Evolutionary conservation across 768 basidiomycete species (phyloP), one percentile per base, ranked within the genome.

Genomic region (Fomitopsis serialis): DNA sequence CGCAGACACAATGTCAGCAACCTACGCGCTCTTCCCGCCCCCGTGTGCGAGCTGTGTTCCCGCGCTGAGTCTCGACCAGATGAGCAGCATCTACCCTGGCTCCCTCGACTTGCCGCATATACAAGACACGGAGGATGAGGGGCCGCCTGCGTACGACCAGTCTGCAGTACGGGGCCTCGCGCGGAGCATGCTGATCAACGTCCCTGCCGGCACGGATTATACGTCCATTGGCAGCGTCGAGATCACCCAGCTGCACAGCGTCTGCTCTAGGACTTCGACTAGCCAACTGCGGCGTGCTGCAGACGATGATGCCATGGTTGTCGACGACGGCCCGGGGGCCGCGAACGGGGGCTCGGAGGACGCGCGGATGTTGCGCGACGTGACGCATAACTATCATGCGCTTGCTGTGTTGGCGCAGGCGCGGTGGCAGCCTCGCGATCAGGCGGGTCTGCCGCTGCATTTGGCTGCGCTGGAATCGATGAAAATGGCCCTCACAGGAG

Each of bases 381-480:
- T 92, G 61, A 79, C 85, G 17, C 74, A 68, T 42, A 91, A 82
- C 62, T 91, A 78, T 61, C 75, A 87, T 60, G 85, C 87, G 54
- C 77, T 93, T 17, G 73, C 82, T 2, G 75, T 89, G 25, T 78
- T 92, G 10, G 76, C 82, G 2, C 68, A 68, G 66, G 47, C 69
- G 69, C 65, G 78, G 45, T 81, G 77, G 77, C 73, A 72, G 55
- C 69, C 80, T 45, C 73, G 69, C 25, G 74, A 70, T 50, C 75
- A 80, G 60, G 74, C 80, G 10, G 70, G 73, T 36, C 66, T 92
- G 48, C 90, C 89, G 12, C 81, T 86, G 63, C 89, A 92, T 62
- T 73, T 92, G 34, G 84, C 81, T 27, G 87, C 87, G 15, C 74
- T 89, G 23, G 82, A 88, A 53, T 74, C 74, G 19, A 87, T 89